Percentiles rank a stretch among this genome's conserved stretches.
phyloP scores from a whole-genome alignment of 208 protist genomes.

The Leishmania amazonensis region DNA sequence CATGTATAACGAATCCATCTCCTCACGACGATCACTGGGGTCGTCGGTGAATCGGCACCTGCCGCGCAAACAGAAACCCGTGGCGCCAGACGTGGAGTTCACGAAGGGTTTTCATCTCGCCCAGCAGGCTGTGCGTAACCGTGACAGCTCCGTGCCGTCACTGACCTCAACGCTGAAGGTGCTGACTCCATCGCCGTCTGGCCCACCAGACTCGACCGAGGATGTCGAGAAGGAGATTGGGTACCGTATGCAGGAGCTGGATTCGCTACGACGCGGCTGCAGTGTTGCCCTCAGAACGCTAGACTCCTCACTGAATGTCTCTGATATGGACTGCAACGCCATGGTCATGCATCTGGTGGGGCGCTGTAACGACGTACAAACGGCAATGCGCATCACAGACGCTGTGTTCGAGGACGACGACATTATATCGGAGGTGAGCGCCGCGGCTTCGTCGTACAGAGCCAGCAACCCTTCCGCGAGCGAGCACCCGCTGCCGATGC shows the following conservation, averaged over 20 bases:
- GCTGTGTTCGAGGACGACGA: slow-evolving; percentile 16
- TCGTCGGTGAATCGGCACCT: slow-evolving; percentile 18
- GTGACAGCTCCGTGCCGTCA: neutral
- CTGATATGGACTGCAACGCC: slow-evolving; percentile 20
- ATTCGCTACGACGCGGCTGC: slow-evolving; percentile 33
- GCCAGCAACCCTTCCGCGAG: neutral
- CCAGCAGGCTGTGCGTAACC: slow-evolving; percentile 5
- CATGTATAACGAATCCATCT: neutral
- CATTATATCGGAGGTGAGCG: slow-evolving; percentile 16
- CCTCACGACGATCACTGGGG: neutral
- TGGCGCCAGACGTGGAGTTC: slow-evolving; percentile 20
- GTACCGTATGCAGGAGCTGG: slow-evolving; percentile 21
- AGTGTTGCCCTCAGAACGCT: slow-evolving; percentile 25
- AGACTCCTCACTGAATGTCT: slow-evolving; percentile 14
- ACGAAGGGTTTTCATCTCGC: slow-evolving; percentile 20
- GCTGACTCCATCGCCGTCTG: slow-evolving; percentile 11
- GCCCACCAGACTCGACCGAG: neutral
- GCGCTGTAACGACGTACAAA: slow-evolving; percentile 38
- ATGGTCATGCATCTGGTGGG: slow-evolving; percentile 42
- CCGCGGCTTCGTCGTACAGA: neutral
- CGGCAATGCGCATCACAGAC: slow-evolving; percentile 29
- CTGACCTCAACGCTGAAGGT: slow-evolving; percentile 3
- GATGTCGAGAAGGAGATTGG: slow-evolving; percentile 14
- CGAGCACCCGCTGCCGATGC: slow-evolving; percentile 16
- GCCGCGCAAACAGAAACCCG: slow-evolving; percentile 38